These are phyloP conservation scores for Rhizophora mangle DNA, from an alignment of 345 rosid species.

Conservation along the genomic window DNA sequence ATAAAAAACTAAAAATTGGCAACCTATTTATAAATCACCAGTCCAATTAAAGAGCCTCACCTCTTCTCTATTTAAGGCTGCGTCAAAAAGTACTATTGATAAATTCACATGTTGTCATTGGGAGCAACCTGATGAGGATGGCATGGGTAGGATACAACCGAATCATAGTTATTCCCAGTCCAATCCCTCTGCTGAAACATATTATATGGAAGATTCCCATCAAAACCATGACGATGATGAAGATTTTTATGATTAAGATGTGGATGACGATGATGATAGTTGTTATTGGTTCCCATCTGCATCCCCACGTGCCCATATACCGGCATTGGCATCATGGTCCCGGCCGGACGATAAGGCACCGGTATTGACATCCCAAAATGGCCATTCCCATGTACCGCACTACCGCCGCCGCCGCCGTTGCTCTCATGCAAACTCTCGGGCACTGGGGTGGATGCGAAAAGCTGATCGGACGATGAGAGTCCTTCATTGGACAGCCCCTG, in stretches of 20 bases:
- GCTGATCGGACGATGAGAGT: slow-evolving; percentile 65
- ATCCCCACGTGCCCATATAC: slow-evolving; percentile 62
- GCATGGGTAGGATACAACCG: slow-evolving; percentile 47
- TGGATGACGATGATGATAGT: slow-evolving; percentile 3
- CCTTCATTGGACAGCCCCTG: slow-evolving; percentile 64
- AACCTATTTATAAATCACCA: neutral
- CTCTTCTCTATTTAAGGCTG: neutral
- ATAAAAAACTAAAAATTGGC: neutral
- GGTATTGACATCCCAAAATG: slow-evolving; percentile 43
- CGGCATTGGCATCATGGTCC: slow-evolving; percentile 59
- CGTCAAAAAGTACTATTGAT: neutral
- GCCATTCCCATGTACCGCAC: slow-evolving; percentile 21
- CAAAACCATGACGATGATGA: slow-evolving; percentile 37
- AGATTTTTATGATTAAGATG: slow-evolving; percentile 6
- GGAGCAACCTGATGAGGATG: slow-evolving; percentile 44
- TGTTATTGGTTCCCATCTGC: slow-evolving; percentile 30
- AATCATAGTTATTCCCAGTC: slow-evolving; percentile 57
- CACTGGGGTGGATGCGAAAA: slow-evolving; percentile 71
- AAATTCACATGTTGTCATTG: slow-evolving; percentile 41
- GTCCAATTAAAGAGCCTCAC: slow-evolving; percentile 5
- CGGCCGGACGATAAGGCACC: slow-evolving; percentile 8
- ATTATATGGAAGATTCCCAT: slow-evolving; percentile 42
- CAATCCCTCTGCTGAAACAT: slow-evolving; percentile 66
- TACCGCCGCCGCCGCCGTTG: slow-evolving; percentile 7
- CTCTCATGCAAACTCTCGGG: slow-evolving; percentile 61